phyloP scores from a whole-genome alignment of 179 eudicot genomes.

The Monotropa hypopitys region DNA sequence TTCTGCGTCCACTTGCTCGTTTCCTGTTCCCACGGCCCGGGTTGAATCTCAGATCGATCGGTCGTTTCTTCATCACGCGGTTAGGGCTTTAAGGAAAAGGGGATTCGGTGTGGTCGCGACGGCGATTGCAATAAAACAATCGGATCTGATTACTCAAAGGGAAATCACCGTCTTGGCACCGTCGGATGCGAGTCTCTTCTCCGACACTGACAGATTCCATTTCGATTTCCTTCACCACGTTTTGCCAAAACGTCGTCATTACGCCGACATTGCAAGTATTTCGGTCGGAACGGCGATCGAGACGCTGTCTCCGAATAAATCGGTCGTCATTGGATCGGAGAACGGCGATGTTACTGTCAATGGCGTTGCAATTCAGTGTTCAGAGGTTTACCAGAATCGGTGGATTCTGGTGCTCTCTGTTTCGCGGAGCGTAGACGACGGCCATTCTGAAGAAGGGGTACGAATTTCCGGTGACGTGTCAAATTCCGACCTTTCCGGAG shows the following conservation, averaged over 20 bases:
- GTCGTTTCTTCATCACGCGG: constrained; percentile 20
- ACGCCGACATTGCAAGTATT: constrained; percentile 2
- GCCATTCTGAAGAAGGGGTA: background rate
- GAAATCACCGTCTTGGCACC: constrained; percentile 26
- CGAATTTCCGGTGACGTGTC: background rate
- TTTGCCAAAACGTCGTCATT: constrained; percentile 9
- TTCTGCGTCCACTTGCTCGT: constrained; percentile 10
- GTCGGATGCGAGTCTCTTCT: constrained; percentile 17
- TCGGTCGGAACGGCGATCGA: background rate
- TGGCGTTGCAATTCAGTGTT: constrained; percentile 9
- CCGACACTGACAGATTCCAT: constrained; percentile 11
- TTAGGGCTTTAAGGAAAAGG: constrained; percentile 11
- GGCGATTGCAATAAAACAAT: constrained; percentile 5
- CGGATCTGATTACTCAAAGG: constrained; percentile 7
- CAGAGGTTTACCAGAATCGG: constrained; percentile 19
- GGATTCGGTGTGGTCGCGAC: constrained; percentile 25
- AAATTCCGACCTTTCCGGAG: background rate
- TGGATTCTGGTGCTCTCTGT: constrained; percentile 23
- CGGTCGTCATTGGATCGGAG: constrained; percentile 4
- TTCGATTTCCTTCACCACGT: constrained; percentile 26
- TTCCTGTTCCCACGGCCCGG: background rate
- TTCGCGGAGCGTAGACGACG: constrained; percentile 16
- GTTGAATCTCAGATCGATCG: constrained; percentile 2
- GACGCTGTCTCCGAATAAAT: constrained; percentile 17
- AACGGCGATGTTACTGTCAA: constrained; percentile 14